Base-by-base conservation (phyloP, 768 basidiomycete genomes). In the Kwoniella heveanensis region DNA sequence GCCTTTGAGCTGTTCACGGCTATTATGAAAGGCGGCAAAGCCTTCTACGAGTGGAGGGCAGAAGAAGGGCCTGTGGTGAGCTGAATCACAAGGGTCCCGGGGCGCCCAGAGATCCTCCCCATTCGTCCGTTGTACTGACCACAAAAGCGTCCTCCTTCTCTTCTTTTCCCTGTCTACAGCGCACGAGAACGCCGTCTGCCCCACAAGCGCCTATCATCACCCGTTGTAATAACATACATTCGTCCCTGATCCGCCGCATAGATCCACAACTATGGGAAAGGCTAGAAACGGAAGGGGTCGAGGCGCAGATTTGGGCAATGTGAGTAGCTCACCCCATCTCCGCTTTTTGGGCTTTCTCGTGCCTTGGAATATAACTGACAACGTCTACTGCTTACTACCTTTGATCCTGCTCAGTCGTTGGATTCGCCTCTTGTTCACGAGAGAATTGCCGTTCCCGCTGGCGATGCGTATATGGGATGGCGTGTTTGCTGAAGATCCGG, bases 271-370 rank as follows among this genome's bases (percentile, higher is more conserved):
- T 98, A 22, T 89, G 87, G 83, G 85, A 85, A 63, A 83, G 85
- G 55, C 83, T 99, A 82, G 88, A 91, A 68, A 84, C 84, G 36
- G 85, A 87, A 39, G 90, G 90, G 6, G 88, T 98, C 46, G 96
- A 99, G 79, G 93, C 94, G 4, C 96, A 98, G 77, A 90, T 98
- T 21, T 99, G 92, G 81, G 92, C 91, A 60, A 93, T 98, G 90
- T 93, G 80, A 79, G 90, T 82, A 39, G 2, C n/a, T 17, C 10
- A 44, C 9, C 6, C 8, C 39, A 8, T 12, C 30, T 63, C 2
- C 6, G 12, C 30, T 13, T 36, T 36, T 13, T 36, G 32, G 13
- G 13, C 32, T 7, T 13, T 13, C 6, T 36, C 32, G 32, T 36
- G 32, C 7, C 13, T 36, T 36, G 13, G 32, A 6, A 7, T 6